Base-by-base conservation (phyloP, 2,329 filamentous ascomycete species). In the Fusarium brachygibbosum region DNA sequence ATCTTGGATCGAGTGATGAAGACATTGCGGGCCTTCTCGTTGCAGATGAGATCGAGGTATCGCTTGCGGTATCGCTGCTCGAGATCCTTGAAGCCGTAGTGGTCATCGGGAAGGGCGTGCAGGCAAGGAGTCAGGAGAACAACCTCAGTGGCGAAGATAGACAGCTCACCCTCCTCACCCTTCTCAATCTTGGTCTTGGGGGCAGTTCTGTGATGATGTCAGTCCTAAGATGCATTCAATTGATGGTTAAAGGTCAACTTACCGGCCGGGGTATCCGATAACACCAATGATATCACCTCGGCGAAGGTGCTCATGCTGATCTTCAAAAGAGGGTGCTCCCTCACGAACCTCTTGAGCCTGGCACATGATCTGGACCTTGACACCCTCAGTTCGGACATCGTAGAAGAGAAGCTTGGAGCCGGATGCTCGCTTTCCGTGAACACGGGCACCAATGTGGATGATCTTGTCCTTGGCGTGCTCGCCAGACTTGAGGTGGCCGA, bases 11-110 rank as follows among this genome's bases (percentile, higher is more conserved):
- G 89, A 38, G 92, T 94, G 75, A 93, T 86, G 80, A 98, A 92
- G 60, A 94, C 91, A 63, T 97, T 88, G 57, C 94, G 89, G 45
- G 92, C 93, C 67, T 86, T 86, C 76, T 97, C 92, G 82, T 99
- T 98, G 91, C 98, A 97, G 82, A 99, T 96, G 74, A 99, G 85
- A 80, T 99, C 96, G 53, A 99, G 89, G 80, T 97, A 97, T 63
- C 95, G 89, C 84, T 97, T 93, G 75, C 97, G 92, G 87, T 93
- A 94, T 65, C 96, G 90, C 81, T 94, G 92, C 82, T 99, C 96
- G 78, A 94, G 89, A 79, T 98, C 94, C 86, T 97, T 95, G 85
- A 98, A 94, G 67, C 95, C 95, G 79, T 93, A 98, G 82, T 95
- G 91, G 80, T 96, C 93, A 66, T 92, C 91, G 58, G 96, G 96